phyloP scores from a whole-genome alignment of 495 filamentous ascomycete species.

The Xylaria castorea region DNA sequence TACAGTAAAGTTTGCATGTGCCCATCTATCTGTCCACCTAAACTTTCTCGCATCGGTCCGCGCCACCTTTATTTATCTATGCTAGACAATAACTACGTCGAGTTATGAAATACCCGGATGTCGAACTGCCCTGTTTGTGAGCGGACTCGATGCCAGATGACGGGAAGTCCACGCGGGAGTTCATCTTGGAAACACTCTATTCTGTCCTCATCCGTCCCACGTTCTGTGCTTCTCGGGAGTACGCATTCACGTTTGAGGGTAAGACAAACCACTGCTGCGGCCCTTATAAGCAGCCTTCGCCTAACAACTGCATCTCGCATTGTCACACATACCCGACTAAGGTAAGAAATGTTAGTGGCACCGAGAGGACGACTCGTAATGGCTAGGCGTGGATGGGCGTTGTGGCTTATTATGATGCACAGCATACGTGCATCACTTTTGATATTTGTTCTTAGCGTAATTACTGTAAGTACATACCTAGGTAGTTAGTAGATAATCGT shows the following conservation, averaged over 20 bases:
- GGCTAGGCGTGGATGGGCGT: neutral
- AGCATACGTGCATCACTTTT: neutral
- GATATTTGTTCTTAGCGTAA: neutral
- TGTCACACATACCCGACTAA: slow-evolving; percentile 3
- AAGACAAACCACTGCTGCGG: slow-evolving; percentile 18
- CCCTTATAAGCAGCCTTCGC: slow-evolving; percentile 18
- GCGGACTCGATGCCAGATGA: neutral
- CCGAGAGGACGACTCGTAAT: neutral
- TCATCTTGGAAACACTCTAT: neutral
- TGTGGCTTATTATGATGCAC: slow-evolving; percentile 11
- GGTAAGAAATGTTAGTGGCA: slow-evolving; percentile 12
- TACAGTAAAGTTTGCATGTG: neutral
- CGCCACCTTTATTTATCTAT: neutral
- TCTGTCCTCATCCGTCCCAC: neutral
- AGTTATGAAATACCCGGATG: neutral
- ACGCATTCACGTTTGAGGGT: slow-evolving; percentile 23
- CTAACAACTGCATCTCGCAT: slow-evolving; percentile 21
- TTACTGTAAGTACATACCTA: too few species aligned
- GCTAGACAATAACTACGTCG: neutral
- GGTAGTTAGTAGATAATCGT: too few species aligned
- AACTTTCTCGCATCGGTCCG: neutral
- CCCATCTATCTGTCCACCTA: neutral
- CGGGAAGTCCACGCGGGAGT: neutral
- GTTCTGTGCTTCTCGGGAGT: neutral
- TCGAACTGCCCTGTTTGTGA: neutral